phyloP scores from a whole-genome alignment of 192 early-diverging fungal genomes.

The Gigaspora rosea region DNA sequence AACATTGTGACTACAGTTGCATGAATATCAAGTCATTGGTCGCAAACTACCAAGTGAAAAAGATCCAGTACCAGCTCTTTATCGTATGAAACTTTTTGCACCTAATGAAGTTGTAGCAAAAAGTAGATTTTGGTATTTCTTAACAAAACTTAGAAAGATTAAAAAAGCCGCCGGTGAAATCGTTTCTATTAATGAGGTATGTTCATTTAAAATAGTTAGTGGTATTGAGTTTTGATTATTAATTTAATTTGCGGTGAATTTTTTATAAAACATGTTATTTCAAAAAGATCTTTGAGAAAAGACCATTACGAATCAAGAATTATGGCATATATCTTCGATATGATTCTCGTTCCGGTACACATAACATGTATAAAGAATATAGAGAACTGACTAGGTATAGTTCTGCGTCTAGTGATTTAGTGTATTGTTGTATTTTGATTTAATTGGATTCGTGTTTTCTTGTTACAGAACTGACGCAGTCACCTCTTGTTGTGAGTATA shows the following conservation, averaged over 20 bases:
- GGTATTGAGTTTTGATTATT: background rate
- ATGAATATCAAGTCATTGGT: constrained; percentile 83
- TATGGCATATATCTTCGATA: constrained; percentile 99
- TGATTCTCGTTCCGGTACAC: constrained; percentile 98
- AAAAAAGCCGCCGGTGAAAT: constrained; percentile 99
- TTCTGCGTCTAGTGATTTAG: background rate
- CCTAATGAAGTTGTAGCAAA: constrained; percentile 98
- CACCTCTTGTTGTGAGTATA: constrained; percentile 58
- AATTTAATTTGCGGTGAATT: background rate
- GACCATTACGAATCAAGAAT: constrained; percentile 92
- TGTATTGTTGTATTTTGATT: background rate
- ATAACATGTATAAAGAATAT: constrained; percentile 99
- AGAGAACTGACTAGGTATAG: constrained; percentile 84
- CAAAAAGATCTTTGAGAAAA: constrained; percentile 85
- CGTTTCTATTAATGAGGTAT: constrained; percentile 94
- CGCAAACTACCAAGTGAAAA: constrained; percentile 91
- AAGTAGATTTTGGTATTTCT: constrained; percentile 99
- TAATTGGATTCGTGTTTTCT: background rate
- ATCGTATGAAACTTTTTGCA: constrained; percentile 98
- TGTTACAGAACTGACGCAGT: constrained; percentile 57
- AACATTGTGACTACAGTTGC: constrained; percentile 43
- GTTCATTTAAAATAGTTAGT: constrained; percentile 32
- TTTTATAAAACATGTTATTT: background rate
- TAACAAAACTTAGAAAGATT: constrained; percentile 98
- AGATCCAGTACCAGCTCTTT: constrained; percentile 92